Evolutionary conservation across 202 grass and related monocot species (phyloP), one percentile per base, ranked within the genome.

Genomic region (Setaria viridis): DNA sequence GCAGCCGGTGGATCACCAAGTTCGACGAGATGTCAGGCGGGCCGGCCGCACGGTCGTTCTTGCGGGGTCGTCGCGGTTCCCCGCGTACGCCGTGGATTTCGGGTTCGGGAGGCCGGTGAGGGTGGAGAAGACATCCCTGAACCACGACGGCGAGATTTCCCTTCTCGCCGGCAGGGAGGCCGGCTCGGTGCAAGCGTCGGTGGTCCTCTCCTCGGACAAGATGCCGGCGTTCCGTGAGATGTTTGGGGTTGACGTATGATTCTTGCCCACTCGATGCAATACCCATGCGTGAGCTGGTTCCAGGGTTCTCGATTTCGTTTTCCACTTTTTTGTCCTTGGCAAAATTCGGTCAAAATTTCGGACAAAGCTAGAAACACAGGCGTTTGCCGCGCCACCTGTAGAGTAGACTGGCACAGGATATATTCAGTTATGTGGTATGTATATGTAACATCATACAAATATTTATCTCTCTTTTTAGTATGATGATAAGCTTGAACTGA

Each of bases 91-190:
- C 4, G 1, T 63, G 13, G 86, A 92, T 42, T 92, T 92, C 2
- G 86, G 86, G 7, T 92, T 87, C 20, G 83, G 82, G 33, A 76
- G 57, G 65, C 83, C 83, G 42, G 73, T 10, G 19, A 75, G 79
- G 59, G 43, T 41, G 14, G 86, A 92, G 72, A 49, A 79, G 33
- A 58, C 42, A 35, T 84, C 79, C 11, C 70, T 89, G 74, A 74
- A 83, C 72, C 29, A 79, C 14, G 90, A 85, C 39, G 85, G 86
- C 2, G 86, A 83, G 66, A 56, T 89, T 49, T 73, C 76, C 9
- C 74, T 89, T 19, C 25, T 83, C 5, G 72, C 58, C 4, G 86
- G 82, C 49, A 86, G 77, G 54, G 90, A 84, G 9, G 59, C 85
- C 6, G 79, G 50, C 50, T 53, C 50, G 14, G 50, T 53, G 50